phyloP scores from a whole-genome alignment of 116 monocot species.

The Cymodocea nodosa region DNA sequence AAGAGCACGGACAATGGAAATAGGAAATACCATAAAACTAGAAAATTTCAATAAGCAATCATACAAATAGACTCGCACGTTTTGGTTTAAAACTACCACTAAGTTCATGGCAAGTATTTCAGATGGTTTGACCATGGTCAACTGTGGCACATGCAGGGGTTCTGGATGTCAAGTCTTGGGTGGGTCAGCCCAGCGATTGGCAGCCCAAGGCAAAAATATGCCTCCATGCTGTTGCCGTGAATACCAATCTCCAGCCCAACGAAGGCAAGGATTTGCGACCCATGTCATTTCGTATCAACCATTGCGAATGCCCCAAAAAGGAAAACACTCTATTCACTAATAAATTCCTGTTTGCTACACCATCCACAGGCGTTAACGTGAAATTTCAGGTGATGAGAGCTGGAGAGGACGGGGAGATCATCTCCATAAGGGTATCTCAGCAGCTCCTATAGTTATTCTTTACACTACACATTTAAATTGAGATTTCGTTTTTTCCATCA shows the following conservation, averaged over 20 bases:
- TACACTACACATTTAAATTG: neutral
- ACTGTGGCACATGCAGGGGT: slow-evolving; percentile 19
- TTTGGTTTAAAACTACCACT: no score
- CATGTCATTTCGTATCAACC: neutral
- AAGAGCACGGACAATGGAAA: no score
- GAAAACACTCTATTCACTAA: neutral
- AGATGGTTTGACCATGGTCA: no score
- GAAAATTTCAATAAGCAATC: no score
- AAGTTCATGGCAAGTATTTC: no score
- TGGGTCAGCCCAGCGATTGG: slow-evolving; percentile 41
- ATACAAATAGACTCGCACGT: no score
- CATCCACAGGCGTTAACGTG: slow-evolving; percentile 49
- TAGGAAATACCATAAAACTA: no score
- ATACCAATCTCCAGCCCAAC: slow-evolving; percentile 79
- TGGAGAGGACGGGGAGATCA: slow-evolving; percentile 33
- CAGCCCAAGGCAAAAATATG: slow-evolving; percentile 69
- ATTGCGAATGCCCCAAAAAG: no score
- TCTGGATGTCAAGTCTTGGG: slow-evolving; percentile 47
- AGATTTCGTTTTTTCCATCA: no score
- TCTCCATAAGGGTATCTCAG: slow-evolving; percentile 85
- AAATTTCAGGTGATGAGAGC: slow-evolving; percentile 74
- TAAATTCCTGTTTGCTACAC: neutral
- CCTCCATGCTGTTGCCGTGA: slow-evolving; percentile 59
- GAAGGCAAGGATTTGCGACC: slow-evolving; percentile 28
- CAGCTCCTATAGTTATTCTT: slow-evolving; percentile 26